Conservation (phyloP, 257 asterid genomes). For the Haberlea rhodopensis region DNA sequence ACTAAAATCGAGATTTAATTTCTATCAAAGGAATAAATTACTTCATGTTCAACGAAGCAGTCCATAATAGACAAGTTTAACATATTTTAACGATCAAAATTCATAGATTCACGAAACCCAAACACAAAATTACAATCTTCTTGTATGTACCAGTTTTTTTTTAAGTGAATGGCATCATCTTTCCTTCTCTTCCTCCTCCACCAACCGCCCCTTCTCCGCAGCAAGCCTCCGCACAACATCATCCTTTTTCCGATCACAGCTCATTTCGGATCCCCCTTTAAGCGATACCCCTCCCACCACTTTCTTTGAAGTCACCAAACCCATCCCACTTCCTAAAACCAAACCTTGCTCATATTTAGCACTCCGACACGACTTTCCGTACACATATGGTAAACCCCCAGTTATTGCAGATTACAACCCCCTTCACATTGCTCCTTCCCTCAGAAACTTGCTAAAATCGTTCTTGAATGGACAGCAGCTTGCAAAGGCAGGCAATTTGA, state of each 20-base stretch:
- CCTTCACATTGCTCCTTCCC: conserved; percentile 42
- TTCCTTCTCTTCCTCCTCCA: background rate
- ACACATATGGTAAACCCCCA: conserved; percentile 58
- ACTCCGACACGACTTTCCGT: conserved; percentile 62
- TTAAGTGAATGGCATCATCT: background rate
- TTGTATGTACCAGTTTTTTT: too few relatives aligned
- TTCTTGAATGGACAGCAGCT: conserved; percentile 68
- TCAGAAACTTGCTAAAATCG: conserved; percentile 40
- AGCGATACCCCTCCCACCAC: conserved; percentile 26
- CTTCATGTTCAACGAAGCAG: too few relatives aligned
- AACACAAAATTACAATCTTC: too few relatives aligned
- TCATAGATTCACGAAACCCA: too few relatives aligned
- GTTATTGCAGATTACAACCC: conserved; percentile 47
- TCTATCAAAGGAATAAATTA: too few relatives aligned
- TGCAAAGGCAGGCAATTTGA: conserved; percentile 77
- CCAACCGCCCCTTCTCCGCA: background rate
- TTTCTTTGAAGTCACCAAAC: conserved; percentile 67
- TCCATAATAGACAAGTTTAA: too few relatives aligned
- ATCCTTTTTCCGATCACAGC: background rate
- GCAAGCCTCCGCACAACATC: background rate
- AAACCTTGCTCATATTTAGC: conserved; percentile 50
- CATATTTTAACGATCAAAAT: too few relatives aligned
- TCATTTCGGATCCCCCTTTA: background rate
- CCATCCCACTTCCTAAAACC: conserved; percentile 50
- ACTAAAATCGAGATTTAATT: too few relatives aligned